Percentiles rank a stretch among this genome's conserved stretches.
Conservation (phyloP, 495 filamentous ascomycete species). For the Pseudomonodictys pantanalensis region DNA sequence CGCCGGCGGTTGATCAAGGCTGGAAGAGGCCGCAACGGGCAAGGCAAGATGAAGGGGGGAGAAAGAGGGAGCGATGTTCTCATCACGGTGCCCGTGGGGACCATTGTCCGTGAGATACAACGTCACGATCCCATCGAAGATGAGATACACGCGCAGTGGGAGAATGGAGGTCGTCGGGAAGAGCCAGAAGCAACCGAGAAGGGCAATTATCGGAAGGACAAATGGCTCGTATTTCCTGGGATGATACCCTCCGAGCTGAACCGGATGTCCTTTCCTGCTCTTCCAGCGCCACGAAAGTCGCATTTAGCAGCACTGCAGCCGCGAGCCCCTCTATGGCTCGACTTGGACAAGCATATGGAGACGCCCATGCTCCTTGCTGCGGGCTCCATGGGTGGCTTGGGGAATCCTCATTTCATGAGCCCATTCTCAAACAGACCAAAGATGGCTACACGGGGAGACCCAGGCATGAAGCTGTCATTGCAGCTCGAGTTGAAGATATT, state of each 20-base stretch:
- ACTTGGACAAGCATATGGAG: conserved; percentile 76
- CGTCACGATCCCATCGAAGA: conserved; percentile 74
- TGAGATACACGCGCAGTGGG: conserved; percentile 46
- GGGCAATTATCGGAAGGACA: conserved; percentile 49
- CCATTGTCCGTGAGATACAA: conserved; percentile 77
- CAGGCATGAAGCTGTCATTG: conserved; percentile 70
- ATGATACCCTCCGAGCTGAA: conserved; percentile 64
- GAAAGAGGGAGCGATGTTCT: conserved; percentile 81
- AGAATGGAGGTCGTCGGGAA: conserved; percentile 25
- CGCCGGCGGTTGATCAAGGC: conserved; percentile 74
- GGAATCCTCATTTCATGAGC: conserved; percentile 88
- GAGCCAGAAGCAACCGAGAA: conserved; percentile 18
- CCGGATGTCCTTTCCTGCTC: conserved; percentile 57
- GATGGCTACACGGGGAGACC: conserved; percentile 83
- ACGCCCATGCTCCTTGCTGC: conserved; percentile 85
- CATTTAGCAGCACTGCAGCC: conserved; percentile 62
- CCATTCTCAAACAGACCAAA: conserved; percentile 67
- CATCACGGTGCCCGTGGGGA: conserved; percentile 88
- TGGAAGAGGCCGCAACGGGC: conserved; percentile 75
- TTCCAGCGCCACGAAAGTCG: conserved; percentile 55
- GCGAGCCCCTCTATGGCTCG: conserved; percentile 68
- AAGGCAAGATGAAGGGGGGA: conserved; percentile 77
- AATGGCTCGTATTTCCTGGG: conserved; percentile 76
- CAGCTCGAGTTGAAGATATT: conserved; percentile 93
- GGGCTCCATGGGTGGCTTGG: conserved; percentile 82